A percentile compares a stretch with the other conserved stretches of the same genome.
Evolutionary conservation across 352 stramenopile species (phyloP).

Genomic region (Phytopythium chamaehyphon): DNA sequence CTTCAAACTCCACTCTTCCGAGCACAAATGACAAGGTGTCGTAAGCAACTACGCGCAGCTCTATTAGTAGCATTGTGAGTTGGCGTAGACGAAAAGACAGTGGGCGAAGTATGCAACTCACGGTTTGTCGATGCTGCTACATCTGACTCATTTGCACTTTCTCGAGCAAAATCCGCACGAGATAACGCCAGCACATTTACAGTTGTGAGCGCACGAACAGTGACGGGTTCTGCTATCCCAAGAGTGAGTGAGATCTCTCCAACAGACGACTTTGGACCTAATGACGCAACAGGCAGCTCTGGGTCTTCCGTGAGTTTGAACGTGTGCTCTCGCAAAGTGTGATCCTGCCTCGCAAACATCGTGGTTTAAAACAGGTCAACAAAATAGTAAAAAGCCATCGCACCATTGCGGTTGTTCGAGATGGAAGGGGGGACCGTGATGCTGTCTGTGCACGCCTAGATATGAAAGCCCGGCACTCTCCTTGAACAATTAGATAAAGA

Average conservation of each 20-base stretch:
- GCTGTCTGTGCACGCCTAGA: constrained; percentile 1
- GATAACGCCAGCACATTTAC: constrained; percentile 28
- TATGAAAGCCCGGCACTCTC: constrained; percentile 34
- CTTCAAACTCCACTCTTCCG: constrained; percentile 43
- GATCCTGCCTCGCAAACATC: neutral
- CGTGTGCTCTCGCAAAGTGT: constrained; percentile 21
- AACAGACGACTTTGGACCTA: constrained; percentile 29
- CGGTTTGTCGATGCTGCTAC: constrained; percentile 8
- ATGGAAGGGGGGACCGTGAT: neutral
- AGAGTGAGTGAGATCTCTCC: constrained; percentile 38
- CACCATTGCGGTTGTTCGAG: constrained; percentile 6
- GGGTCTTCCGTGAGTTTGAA: constrained; percentile 18
- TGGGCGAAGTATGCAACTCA: constrained; percentile 10
- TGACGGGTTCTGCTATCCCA: constrained; percentile 28
- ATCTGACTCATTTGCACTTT: constrained; percentile 15
- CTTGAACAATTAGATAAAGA: constrained; percentile 35
- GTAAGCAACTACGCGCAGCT: constrained; percentile 38
- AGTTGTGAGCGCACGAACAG: constrained; percentile 27
- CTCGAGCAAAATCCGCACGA: constrained; percentile 33
- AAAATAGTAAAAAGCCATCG: neutral
- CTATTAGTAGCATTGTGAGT: constrained; percentile 8
- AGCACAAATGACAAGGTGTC: constrained; percentile 52
- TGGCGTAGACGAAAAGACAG: neutral
- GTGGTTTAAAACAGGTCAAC: neutral
- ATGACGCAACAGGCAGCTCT: constrained; percentile 28